These are phyloP conservation scores for Pinus tabuliformis DNA, from an alignment of 75 land plant genomes.

Conservation along the genomic window DNA sequence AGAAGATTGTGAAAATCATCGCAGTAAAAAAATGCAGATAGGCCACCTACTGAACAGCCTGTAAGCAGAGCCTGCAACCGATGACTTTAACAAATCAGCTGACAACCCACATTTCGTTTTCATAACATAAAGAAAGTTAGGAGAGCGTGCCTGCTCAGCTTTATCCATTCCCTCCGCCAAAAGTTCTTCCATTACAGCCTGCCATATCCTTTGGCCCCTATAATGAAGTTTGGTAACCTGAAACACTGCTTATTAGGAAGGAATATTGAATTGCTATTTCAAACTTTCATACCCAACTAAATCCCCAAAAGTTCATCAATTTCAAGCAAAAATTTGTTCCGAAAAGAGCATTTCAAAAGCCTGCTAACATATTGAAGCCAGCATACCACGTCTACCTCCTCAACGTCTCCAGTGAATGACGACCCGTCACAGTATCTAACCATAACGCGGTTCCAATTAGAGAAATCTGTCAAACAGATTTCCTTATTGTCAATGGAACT, in stretches of 20 bases:
- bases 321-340: constrained; percentile 50
- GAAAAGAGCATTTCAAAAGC: neutral
- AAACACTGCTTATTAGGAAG: no score
- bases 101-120: no score
- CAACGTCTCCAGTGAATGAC: constrained; percentile 75
- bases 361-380: no score
- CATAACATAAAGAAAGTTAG: no score
- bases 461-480: constrained; percentile 60
- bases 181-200: constrained; percentile 66
- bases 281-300: neutral
- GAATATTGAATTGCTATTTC: neutral
- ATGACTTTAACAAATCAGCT: no score
- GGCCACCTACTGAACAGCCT: constrained; percentile 90
- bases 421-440: constrained; percentile 91
- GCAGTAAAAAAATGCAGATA: constrained; percentile 67
- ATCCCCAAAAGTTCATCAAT: neutral
- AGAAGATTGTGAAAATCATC: constrained; percentile 53
- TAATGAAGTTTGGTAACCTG: constrained; percentile 61
- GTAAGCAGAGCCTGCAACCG: constrained; percentile 66
- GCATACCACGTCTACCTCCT: constrained; percentile 44
- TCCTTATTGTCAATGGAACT: neutral
- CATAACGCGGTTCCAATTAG: constrained; percentile 85
- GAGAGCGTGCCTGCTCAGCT: constrained; percentile 57
- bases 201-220: constrained; percentile 76
- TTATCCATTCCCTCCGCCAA: constrained; percentile 70